Conservation (phyloP, 2,329 filamentous ascomycete species). For the Talaromyces sp. region DNA sequence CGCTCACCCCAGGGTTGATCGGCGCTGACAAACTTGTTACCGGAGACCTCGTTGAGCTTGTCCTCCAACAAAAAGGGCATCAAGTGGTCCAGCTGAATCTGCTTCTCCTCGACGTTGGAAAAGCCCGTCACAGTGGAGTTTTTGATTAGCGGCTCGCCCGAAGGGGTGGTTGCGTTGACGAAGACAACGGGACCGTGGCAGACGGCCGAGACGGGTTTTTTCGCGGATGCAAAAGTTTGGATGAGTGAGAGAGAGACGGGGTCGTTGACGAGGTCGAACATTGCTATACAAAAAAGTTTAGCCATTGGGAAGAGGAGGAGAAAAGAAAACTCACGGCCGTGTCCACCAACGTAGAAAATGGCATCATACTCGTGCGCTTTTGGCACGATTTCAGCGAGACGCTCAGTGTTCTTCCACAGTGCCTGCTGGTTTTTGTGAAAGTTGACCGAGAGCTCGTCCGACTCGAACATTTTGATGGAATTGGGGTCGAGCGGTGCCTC, state of each 20-base stretch:
- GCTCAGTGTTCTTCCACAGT: slow-evolving; percentile 61
- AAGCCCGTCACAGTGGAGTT: slow-evolving; percentile 44
- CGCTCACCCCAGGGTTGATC: slow-evolving; percentile 41
- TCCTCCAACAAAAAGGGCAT: slow-evolving; percentile 47
- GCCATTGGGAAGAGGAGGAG: neutral
- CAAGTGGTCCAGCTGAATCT: slow-evolving; percentile 31
- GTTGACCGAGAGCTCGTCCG: slow-evolving; percentile 48
- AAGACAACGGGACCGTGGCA: slow-evolving; percentile 47
- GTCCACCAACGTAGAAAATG: slow-evolving; percentile 57
- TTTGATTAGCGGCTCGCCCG: slow-evolving; percentile 39
- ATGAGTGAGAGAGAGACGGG: slow-evolving; percentile 41
- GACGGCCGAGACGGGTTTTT: slow-evolving; percentile 48
- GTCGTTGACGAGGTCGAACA: slow-evolving; percentile 48
- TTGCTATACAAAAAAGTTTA: slow-evolving; percentile 26
- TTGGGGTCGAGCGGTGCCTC: slow-evolving; percentile 57
- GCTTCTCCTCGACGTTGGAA: slow-evolving; percentile 45
- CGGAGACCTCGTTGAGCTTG: slow-evolving; percentile 36
- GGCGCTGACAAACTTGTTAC: slow-evolving; percentile 44
- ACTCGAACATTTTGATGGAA: slow-evolving; percentile 53
- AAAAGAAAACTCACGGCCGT: slow-evolving; percentile 46
- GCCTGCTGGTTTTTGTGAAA: slow-evolving; percentile 55
- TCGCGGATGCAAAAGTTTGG: slow-evolving; percentile 43
- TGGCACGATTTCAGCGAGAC: slow-evolving; percentile 54
- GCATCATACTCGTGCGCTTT: slow-evolving; percentile 60
- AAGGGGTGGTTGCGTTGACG: slow-evolving; percentile 39